These are phyloP conservation scores for Penicillium coprophilum DNA, from an alignment of 495 filamentous ascomycete species.

Conservation along the genomic window DNA sequence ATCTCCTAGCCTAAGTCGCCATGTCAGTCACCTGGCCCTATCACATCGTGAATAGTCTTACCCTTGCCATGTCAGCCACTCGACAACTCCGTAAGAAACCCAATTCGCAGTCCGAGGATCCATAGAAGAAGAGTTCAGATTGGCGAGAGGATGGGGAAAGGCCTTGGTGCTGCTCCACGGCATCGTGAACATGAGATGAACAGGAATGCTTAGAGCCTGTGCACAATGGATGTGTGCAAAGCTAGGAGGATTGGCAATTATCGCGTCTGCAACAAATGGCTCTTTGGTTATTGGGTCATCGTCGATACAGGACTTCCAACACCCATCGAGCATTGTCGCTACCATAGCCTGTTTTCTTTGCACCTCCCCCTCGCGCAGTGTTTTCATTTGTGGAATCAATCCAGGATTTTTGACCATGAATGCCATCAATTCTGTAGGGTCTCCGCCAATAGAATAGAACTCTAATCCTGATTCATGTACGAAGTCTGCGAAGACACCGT, in stretches of 20 bases:
- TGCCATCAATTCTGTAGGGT: slow-evolving; percentile 57
- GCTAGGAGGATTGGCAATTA: slow-evolving; percentile 67
- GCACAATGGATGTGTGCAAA: slow-evolving; percentile 68
- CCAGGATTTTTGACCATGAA: slow-evolving; percentile 48
- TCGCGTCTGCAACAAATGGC: slow-evolving; percentile 65
- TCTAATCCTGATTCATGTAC: slow-evolving; percentile 51
- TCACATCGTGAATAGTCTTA: slow-evolving; percentile 17
- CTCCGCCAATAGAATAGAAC: slow-evolving; percentile 58
- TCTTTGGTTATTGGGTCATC: slow-evolving; percentile 7
- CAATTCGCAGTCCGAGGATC: slow-evolving; percentile 53
- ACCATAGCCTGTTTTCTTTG: slow-evolving; percentile 1
- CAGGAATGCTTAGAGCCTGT: slow-evolving; percentile 57
- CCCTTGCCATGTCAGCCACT: slow-evolving; percentile 70
- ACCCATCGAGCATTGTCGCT: slow-evolving; percentile 9
- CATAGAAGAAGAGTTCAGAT: slow-evolving; percentile 47
- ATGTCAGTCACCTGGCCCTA: slow-evolving; percentile 11
- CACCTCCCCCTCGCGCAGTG: background rate
- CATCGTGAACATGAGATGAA: slow-evolving; percentile 70
- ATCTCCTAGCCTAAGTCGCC: slow-evolving; percentile 52
- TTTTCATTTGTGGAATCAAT: slow-evolving; percentile 35
- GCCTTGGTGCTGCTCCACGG: slow-evolving; percentile 56
- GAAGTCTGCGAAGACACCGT: slow-evolving; percentile 49
- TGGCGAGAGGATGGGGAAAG: slow-evolving; percentile 59
- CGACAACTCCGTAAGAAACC: slow-evolving; percentile 60
- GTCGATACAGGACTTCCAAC: slow-evolving; percentile 5